phyloP scores from a whole-genome alignment of 2,329 filamentous ascomycete genomes.

The Botryotinia convoluta region DNA sequence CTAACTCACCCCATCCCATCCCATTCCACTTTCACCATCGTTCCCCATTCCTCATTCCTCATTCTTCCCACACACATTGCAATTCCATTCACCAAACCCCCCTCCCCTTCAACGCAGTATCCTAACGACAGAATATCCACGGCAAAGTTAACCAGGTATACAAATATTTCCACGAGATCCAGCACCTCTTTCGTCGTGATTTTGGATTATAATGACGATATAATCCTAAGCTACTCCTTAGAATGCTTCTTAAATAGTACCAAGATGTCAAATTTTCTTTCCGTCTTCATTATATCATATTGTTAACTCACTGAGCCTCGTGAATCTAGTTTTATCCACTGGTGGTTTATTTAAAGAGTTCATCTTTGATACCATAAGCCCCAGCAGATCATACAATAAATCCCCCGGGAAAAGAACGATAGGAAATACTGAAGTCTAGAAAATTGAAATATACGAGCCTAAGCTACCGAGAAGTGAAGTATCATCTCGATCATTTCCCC shows the following conservation, averaged over 20 bases:
- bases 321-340: not conserved
- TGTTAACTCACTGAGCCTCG: not conserved
- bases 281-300: not conserved
- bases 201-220: not conserved
- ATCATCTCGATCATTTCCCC: not conserved
- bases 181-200: not conserved
- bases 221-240: not conserved
- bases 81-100: not conserved
- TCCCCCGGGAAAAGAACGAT: accelerated
- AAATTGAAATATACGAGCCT: too few relatives aligned
- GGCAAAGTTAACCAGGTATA: not conserved
- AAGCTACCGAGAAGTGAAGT: too few relatives aligned
- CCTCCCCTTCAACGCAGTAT: not conserved
- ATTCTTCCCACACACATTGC: not conserved
- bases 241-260: not conserved
- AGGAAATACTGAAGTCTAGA: not conserved
- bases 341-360: not conserved
- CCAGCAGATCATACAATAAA: not conserved
- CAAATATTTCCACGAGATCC: not conserved
- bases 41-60: not conserved
- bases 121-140: accelerated
- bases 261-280: not conserved
- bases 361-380: not conserved
- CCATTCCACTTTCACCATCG: not conserved
- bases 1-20: too few relatives aligned